Evolutionary conservation across 176 grass and related monocot genomes (phyloP), one percentile per base, ranked within the genome.

Genomic region (Areca catechu): DNA sequence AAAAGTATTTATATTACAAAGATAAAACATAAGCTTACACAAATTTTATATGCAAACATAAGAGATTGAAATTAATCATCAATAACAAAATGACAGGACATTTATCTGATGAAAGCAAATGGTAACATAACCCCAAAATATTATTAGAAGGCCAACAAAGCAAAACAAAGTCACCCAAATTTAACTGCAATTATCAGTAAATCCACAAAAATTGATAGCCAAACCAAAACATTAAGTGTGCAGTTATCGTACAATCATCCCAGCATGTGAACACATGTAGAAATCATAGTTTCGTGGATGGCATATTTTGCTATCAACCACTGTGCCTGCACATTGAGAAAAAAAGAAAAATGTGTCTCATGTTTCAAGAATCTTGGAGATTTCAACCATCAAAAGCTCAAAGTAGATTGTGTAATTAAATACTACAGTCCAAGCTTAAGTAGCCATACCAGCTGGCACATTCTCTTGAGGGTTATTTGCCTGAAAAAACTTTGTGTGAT

Each of bases 231-330:
- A 6, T 50, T 19, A 18, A 59, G 16, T 0, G n/a, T 23, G 37
- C 6, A 4, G 28, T 24, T 48, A 20, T 61, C 93, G 88, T 80
- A 97, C 93, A 14, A 91, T 97, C 77, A 90, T 84, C 34, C 87
- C 93, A 21, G 77, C 86, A 58, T 97, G 93, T 0, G 86, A 66
- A 19, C 93, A 97, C 87, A 97, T 97, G 72, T 97, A 97, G 22
- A 97, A 97, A 63, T 97, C 93, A 51, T 80, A 91, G 17, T 91
- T 97, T 65, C 58, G 83, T 22, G 93, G 93, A 62, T 97, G 93
- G 22, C 93, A 97, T 15, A 97, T 73, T 64, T 74, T 74, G 19
- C 80, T 92, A 58, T 97, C 87, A 3, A 97, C 80, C 43, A 97
- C 81, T 5, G 93, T 97, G 24, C 93, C 93, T 97, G 29, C 55